Evolutionary conservation across 768 basidiomycete genomes (phyloP), one percentile per base, ranked within the genome.

Genomic region (Leccinum longicurvipes): DNA sequence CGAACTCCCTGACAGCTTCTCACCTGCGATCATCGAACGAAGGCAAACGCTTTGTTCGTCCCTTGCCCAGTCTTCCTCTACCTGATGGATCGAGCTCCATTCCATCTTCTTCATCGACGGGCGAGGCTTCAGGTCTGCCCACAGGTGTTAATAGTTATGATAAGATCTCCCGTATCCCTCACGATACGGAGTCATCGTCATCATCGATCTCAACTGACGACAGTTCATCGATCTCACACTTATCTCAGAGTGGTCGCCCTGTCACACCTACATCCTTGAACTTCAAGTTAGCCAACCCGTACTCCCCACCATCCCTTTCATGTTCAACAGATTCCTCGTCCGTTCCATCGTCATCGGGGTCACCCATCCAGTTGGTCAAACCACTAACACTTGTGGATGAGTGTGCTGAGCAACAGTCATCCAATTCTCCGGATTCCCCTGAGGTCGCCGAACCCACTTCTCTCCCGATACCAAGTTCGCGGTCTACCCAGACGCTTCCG

Each of bases 241-340:
- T 58, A 48, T 72, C 74, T 1, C 65, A 60, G 41, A 53, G 51
- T 24, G 66, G 66, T 9, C 72, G 72, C 41, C 68, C 74, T 7
- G 57, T 72, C 15, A 75, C 73, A n/a, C 74, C 74, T 3, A 71
- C 70, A 15, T 71, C 60, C 25, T 62, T 65, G 61, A 66, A 64
- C 41, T 61, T 64, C 64, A 68, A 59, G 50, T 44, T 73, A 46
- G 61, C 55, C 32, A 63, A 62, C 51, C 59, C 62, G 31, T 62
- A 59, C 48, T 64, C 63, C n/a, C 74, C 79, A 42, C 82, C 83
- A 8, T 79, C 77, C 11, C 71, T 85, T 8, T 79, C 82, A 6
- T 81, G 82, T 6, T 84, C 83, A 5, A 76, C 79, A 0, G 86
- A 87, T 57, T 87, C 86, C 1, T 64, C 87, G 48, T 77, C 76